Percentiles rank a stretch among this genome's conserved stretches.
Evolutionary conservation across 2,329 filamentous ascomycete genomes (phyloP).

Genomic region (Aspergillus nomiae): DNA sequence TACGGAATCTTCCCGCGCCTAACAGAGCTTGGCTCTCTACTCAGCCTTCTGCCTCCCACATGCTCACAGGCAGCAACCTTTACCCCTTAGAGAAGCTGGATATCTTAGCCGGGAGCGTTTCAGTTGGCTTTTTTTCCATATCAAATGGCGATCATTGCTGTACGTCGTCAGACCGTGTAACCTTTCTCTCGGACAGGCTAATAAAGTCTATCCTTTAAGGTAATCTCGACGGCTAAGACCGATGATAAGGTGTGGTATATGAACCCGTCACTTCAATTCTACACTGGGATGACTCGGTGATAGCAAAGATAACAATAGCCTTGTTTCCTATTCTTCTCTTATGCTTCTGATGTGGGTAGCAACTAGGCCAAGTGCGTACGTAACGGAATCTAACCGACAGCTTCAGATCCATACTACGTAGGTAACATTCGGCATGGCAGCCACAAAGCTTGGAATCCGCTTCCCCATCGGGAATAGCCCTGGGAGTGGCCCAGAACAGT

Average conservation of each 20-base stretch:
- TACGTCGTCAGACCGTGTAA: background rate
- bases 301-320: background rate
- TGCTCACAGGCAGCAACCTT: conserved; percentile 9
- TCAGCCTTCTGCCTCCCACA: conserved; percentile 1
- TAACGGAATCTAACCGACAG: background rate
- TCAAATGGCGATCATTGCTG: conserved; percentile 7
- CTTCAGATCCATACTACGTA: background rate
- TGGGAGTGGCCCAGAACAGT: background rate
- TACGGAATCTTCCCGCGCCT: conserved; percentile 15
- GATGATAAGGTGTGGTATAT: background rate
- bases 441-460: background rate
- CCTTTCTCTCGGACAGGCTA: background rate
- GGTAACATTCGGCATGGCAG: background rate
- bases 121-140: background rate
- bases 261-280: background rate
- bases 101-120: conserved; percentile 3
- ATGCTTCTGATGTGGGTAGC: background rate
- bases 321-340: background rate
- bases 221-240: background rate
- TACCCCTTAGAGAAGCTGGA: conserved; percentile 6
- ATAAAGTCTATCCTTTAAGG: background rate
- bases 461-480: background rate
- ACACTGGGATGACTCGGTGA: background rate
- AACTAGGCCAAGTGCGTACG: background rate
- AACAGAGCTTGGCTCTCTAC: conserved; percentile 6